Base-by-base conservation (phyloP, 768 basidiomycete genomes). In the Saitozyma sp. region DNA sequence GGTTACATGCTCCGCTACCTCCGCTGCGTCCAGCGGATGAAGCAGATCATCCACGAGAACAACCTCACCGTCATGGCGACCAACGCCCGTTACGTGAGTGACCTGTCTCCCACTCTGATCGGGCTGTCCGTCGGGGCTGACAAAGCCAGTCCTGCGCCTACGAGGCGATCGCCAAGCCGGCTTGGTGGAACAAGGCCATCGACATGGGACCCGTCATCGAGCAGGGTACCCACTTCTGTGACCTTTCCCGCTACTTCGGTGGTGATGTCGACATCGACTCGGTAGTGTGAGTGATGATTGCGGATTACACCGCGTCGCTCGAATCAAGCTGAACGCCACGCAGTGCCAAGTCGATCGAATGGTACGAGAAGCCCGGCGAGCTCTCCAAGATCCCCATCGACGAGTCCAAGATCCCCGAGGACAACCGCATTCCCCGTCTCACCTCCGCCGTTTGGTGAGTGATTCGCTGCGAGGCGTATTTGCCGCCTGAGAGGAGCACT, bases 201-300 rank as follows among this genome's bases (percentile, higher is more conserved):
- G 78, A 79, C 55, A 79, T 79, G 78, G 78, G 78, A 59, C 78
- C 78, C 41, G 78, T 79, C 67, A 79, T 79, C 49, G 78, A 79
- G 66, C 78, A 79, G 53, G 78, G 91, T 52, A 98, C 95, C 13
- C 95, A 98, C 82, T 95, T 97, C 82, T 93, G 91, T 75, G 93
- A 97, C 81, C 85, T 96, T 50, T 96, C 92, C 46, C 89, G 95
- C 68, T 95, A 95, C 83, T 97, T 98, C 75, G 95, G 94, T 56
- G 95, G 95, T 14, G 91, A 95, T 68, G 91, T 96, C 61, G 91
- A 96, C 74, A 87, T 94, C 64, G 81, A 86, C 56, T 70, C 78
- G 51, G 80, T 80, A 43, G 80, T 81, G 64, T 80, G 71, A 66
- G 95, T 74, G 20, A 7, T 11, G n/a, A 29, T 29, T 29, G 29